phyloP scores from a whole-genome alignment of 805 yeast genomes.

The Barnettozyma populi region DNA sequence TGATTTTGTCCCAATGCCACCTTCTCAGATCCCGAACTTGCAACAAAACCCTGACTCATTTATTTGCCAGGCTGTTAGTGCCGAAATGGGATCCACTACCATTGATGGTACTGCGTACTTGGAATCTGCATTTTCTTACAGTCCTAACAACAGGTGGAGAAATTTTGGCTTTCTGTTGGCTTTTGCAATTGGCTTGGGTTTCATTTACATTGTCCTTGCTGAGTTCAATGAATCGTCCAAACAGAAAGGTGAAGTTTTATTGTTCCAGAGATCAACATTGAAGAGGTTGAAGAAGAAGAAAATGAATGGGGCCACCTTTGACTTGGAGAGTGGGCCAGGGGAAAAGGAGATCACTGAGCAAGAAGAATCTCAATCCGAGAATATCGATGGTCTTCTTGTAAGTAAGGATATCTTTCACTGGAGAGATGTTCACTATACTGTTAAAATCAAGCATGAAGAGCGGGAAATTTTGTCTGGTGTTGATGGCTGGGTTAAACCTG shows the following conservation, averaged over 20 bases:
- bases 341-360: conserved; percentile 15
- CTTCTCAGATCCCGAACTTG: conserved; percentile 8
- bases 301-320: conserved; percentile 21
- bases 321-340: conserved; percentile 22
- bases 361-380: conserved; percentile 10
- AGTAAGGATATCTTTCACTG: conserved; percentile 63
- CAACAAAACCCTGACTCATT: conserved; percentile 25
- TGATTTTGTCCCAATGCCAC: conserved; percentile 37
- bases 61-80: conserved; percentile 24
- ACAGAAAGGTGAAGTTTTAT: conserved; percentile 66
- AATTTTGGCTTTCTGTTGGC: conserved; percentile 58
- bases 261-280: conserved; percentile 49
- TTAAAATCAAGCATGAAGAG: conserved; percentile 54
- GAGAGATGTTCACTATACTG: conserved; percentile 69
- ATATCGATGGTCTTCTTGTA: conserved; percentile 27
- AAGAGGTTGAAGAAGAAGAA: conserved; percentile 39
- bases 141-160: conserved; percentile 51
- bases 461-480: conserved; percentile 58
- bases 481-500: conserved; percentile 82
- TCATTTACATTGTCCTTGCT: conserved; percentile 45
- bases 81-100: conserved; percentile 41
- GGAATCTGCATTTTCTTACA: conserved; percentile 37
- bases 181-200: conserved; percentile 48
- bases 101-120: conserved; percentile 52
- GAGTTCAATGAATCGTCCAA: conserved; percentile 57